Percentiles rank a stretch among this genome's conserved stretches.
These are phyloP conservation scores for Austroboletus rostrupii DNA, from an alignment of 1,284 basidiomycete species.

Conservation along the genomic window DNA sequence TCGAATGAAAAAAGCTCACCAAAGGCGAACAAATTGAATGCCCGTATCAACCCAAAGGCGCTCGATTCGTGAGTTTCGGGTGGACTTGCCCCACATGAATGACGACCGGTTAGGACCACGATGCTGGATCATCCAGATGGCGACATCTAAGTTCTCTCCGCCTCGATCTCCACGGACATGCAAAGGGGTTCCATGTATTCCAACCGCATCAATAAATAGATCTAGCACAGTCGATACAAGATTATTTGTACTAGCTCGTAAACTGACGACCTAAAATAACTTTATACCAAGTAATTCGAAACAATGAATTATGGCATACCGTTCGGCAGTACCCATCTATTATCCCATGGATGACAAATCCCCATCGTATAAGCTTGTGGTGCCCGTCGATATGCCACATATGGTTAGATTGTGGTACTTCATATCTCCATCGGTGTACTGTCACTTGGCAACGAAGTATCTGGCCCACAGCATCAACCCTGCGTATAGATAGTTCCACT, in stretches of 20 bases:
- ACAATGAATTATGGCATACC: background rate
- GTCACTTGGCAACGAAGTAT: constrained; percentile 18
- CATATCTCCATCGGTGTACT: constrained; percentile 11
- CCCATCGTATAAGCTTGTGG: constrained; percentile 48
- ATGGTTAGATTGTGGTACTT: background rate
- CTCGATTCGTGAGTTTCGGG: constrained; percentile 1
- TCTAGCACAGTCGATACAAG: constrained; percentile 2
- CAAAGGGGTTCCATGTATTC: background rate
- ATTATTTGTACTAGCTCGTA: constrained; percentile 3
- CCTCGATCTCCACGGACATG: constrained; percentile 13
- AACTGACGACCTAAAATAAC: background rate
- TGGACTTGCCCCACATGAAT: background rate
- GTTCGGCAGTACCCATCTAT: constrained; percentile 25
- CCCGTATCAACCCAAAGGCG: constrained; percentile 18
- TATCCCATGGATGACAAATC: constrained; percentile 46
- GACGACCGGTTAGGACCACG: constrained; percentile 13
- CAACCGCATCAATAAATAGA: background rate
- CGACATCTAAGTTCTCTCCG: constrained; percentile 26
- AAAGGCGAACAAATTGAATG: constrained; percentile 17
- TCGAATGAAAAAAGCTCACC: constrained; percentile 27
- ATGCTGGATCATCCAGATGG: constrained; percentile 20
- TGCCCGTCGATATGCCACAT: constrained; percentile 48
- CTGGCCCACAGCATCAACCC: constrained; percentile 15
- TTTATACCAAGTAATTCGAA: too few species aligned
- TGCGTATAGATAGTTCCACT: background rate